Conservation (phyloP, 768 basidiomycete species). For the Boletus sensibilis region DNA sequence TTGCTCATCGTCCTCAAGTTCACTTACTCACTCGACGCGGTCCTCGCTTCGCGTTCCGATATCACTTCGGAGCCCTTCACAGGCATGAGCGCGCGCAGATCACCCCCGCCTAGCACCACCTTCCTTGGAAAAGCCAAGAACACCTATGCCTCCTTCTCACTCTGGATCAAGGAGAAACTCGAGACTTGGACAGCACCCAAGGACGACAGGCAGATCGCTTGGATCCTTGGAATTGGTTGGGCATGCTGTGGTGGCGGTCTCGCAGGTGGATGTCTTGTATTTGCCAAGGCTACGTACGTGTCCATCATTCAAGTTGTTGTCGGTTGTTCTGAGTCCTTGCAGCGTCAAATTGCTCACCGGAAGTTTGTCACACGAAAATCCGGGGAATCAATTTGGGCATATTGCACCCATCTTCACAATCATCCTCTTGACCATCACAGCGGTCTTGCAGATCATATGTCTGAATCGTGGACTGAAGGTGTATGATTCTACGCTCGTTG, state of each 20-base stretch:
- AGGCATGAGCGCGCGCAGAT: slow-evolving; percentile 36
- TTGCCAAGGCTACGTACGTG: slow-evolving; percentile 52
- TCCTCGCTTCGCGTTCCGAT: slow-evolving; percentile 70
- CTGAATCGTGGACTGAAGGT: slow-evolving; percentile 87
- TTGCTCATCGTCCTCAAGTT: slow-evolving; percentile 66
- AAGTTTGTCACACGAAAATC: slow-evolving; percentile 73
- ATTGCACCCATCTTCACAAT: slow-evolving; percentile 77
- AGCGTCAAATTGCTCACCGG: slow-evolving; percentile 83
- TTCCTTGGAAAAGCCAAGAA: slow-evolving; percentile 36
- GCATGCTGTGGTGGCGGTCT: slow-evolving; percentile 89
- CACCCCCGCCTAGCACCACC: slow-evolving; percentile 19
- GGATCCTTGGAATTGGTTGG: slow-evolving; percentile 93
- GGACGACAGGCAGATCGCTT: slow-evolving; percentile 82
- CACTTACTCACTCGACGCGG: slow-evolving; percentile 67
- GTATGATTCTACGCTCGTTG: slow-evolving; percentile 88
- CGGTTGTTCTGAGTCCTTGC: slow-evolving; percentile 9
- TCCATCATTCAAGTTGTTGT: not conserved
- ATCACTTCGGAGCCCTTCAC: slow-evolving; percentile 58
- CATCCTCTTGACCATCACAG: slow-evolving; percentile 60
- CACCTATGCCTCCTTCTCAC: slow-evolving; percentile 47
- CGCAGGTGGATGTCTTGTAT: slow-evolving; percentile 86
- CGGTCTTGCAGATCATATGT: slow-evolving; percentile 88
- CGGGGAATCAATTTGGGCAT: slow-evolving; percentile 86
- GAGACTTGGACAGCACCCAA: slow-evolving; percentile 76
- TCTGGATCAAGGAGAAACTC: slow-evolving; percentile 57